Percentiles rank a stretch among this genome's conserved stretches.
These are phyloP conservation scores for Phytophthora foliorum DNA, from an alignment of 352 stramenopile genomes.

Conservation along the genomic window DNA sequence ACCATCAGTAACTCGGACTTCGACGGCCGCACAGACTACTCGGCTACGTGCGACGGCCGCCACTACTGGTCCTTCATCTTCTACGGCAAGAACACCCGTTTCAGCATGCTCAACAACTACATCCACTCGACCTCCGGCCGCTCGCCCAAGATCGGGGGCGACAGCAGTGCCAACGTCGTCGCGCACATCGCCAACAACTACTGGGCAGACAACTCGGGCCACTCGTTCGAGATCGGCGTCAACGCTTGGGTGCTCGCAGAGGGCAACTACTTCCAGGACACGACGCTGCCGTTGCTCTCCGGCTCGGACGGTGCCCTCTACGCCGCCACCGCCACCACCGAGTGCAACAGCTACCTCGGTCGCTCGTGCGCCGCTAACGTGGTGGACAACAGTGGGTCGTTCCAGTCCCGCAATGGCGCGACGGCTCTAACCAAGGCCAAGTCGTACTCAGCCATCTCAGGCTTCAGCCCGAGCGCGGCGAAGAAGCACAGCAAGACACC, in stretches of 20 bases:
- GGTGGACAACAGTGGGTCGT: constrained; percentile 31
- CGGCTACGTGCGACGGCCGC: constrained; percentile 54
- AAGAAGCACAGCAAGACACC: constrained; percentile 29
- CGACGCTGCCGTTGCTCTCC: constrained; percentile 17
- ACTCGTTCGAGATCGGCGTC: constrained; percentile 41
- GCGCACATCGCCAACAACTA: constrained; percentile 43
- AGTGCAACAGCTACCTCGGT: constrained; percentile 36
- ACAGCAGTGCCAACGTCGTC: too few relatives aligned
- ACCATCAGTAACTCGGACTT: constrained; percentile 66
- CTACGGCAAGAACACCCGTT: too few relatives aligned
- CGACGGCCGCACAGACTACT: constrained; percentile 50
- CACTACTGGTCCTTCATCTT: constrained; percentile 62
- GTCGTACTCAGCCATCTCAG: constrained; percentile 18
- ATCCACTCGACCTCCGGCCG: too few relatives aligned
- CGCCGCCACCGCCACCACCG: constrained; percentile 11
- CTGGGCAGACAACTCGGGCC: constrained; percentile 50
- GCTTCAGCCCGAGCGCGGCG: constrained; percentile 16
- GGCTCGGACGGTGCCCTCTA: constrained; percentile 26
- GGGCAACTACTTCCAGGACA: constrained; percentile 58
- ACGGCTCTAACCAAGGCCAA: constrained; percentile 26
- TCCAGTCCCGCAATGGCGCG: constrained; percentile 21
- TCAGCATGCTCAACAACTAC: too few relatives aligned
- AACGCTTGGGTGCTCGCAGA: constrained; percentile 46
- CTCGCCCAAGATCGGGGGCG: too few relatives aligned
- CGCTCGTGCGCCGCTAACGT: constrained; percentile 40